Base-by-base conservation (phyloP, 1,139 yeast genomes). In the Suhomyces chickasaworum region DNA sequence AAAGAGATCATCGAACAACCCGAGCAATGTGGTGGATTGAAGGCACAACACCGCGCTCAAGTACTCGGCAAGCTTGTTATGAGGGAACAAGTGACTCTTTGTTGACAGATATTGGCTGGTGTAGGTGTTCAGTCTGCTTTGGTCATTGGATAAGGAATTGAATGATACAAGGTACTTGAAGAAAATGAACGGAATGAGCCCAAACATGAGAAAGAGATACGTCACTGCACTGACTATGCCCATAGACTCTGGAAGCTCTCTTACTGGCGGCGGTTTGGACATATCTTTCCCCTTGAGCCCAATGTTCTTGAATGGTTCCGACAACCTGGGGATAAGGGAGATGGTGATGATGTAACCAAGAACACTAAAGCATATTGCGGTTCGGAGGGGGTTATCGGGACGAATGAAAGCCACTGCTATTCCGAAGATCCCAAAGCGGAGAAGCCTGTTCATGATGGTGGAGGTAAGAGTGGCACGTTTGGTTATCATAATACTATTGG, bases 1-100 rank as follows among this genome's bases (percentile, higher is more conserved):
- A 61, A 93, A 93, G 57, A 93, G 73, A 67, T 93, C 99, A 64
- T 93, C 99, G 44, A 95, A 88, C 22, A 93, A 77, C 0, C 99
- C 99, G 42, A 93, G 73, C 44, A 95, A 70, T 15, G 90, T 78
- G 64, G 95, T 91, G 54, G 91, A 82, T 65, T 89, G 91, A 41
- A 93, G 70, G 51, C 96, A 89, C 50, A 93, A 69, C 10, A 91
- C 73, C 1, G 95, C 96, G 58, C 96, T 84, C 55, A 93, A 75
- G 64, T 85, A 93, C 53, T 89, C 95, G 0, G 96, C 86, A 48
- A 93, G 74, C 64, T 86, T 87, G 56, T 84, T 84, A 60, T 90
- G 96, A 2, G 97, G 96, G 62, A 90, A 90, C 52, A 80, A 64
- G 50, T 67, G 68, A 44, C 70, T 56, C 31, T 54, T 53, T 27